These are phyloP conservation scores for Grifola frondosa DNA, from an alignment of 1,284 basidiomycete species.

Conservation along the genomic window DNA sequence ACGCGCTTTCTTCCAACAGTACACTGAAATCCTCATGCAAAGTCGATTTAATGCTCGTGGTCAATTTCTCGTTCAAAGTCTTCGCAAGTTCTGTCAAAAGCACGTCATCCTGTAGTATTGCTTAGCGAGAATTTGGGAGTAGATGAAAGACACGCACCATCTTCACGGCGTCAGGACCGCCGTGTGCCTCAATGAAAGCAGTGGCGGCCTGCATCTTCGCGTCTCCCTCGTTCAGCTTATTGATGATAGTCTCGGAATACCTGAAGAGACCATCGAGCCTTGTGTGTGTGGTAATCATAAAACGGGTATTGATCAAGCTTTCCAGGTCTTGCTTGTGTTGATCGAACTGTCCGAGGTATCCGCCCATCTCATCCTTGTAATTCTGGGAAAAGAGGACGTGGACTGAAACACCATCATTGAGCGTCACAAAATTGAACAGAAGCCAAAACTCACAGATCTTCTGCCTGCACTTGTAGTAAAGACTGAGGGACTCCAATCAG, in stretches of 20 bases:
- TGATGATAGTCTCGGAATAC: slow-evolving; percentile 1
- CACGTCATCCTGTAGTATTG: neutral
- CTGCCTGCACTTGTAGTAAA: slow-evolving; percentile 7
- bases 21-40: slow-evolving; percentile 4
- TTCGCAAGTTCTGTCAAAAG: slow-evolving; percentile 3
- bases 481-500: neutral
- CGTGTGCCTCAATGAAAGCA: neutral
- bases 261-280: neutral
- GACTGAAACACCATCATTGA: neutral
- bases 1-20: slow-evolving; percentile 6
- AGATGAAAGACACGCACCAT: neutral
- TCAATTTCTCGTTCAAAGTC: slow-evolving; percentile 5
- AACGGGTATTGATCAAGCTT: slow-evolving; percentile 4
- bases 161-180: slow-evolving; percentile 3
- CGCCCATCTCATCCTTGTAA: slow-evolving; percentile 5
- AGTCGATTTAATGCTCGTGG: slow-evolving; percentile 4
- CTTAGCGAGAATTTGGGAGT: neutral
- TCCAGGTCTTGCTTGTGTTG: slow-evolving; percentile 6
- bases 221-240: neutral
- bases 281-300: slow-evolving; percentile 4
- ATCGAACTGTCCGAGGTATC: slow-evolving; percentile 1
- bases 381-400: slow-evolving; percentile 5
- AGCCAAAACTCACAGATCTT: slow-evolving; percentile 7
- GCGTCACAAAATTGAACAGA: neutral
- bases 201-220: slow-evolving; percentile 1